Evolutionary conservation across 140 eudicot genomes (phyloP).

Genomic region (Cichorium intybus): DNA sequence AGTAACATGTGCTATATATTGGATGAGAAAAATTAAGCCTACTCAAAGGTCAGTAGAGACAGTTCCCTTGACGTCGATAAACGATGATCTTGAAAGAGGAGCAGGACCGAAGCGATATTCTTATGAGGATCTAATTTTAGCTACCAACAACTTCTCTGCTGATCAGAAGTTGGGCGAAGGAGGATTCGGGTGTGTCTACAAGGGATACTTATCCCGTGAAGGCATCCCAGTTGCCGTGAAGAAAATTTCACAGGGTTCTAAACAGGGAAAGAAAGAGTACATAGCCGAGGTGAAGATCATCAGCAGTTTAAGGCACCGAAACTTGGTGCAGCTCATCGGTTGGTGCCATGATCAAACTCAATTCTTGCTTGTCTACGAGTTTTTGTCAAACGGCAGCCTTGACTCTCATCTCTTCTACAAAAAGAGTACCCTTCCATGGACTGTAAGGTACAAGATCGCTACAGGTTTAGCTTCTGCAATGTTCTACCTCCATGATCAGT

Average conservation of each 20-base stretch:
- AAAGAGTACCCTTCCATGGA: not conserved
- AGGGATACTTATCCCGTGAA: not conserved
- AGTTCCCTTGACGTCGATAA: constrained; percentile 22
- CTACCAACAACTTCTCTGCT: constrained; percentile 49
- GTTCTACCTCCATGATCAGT: constrained; percentile 32
- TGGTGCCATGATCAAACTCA: constrained; percentile 10
- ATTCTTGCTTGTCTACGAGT: constrained; percentile 9
- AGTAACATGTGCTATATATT: not conserved
- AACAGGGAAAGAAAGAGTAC: constrained; percentile 6
- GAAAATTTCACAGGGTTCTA: not conserved
- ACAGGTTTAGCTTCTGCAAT: constrained; percentile 12
- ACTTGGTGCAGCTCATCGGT: constrained; percentile 19
- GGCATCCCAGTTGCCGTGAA: not conserved
- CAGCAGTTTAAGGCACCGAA: constrained; percentile 5
- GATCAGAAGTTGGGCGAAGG: constrained; percentile 2
- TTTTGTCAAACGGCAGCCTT: constrained; percentile 7
- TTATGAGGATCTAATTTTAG: constrained; percentile 33
- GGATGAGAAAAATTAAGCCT: constrained; percentile 4
- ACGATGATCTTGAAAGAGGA: constrained; percentile 14
- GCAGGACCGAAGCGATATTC: constrained; percentile 44
- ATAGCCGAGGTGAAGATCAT: not conserved
- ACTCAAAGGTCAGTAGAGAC: not conserved
- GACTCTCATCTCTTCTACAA: constrained; percentile 2
- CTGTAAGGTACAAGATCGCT: constrained; percentile 1
- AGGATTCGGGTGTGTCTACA: not conserved